phyloP scores from a whole-genome alignment of 2,329 filamentous ascomycete species.

The Dothideomycetes sp. region DNA sequence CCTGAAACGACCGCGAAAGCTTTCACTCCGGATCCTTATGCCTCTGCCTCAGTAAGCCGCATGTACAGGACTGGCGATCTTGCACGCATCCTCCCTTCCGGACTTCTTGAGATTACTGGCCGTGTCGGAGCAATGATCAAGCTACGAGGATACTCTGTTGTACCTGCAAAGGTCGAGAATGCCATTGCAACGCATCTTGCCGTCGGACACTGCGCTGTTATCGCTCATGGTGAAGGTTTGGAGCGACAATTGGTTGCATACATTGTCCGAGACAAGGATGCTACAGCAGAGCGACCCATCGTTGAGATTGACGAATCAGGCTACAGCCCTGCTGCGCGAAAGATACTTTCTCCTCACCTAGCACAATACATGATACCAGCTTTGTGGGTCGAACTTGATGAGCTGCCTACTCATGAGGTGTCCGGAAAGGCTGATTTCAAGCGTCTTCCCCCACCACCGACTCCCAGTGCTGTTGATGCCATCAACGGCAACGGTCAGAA shows the following conservation, averaged over 20 bases:
- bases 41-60: constrained; percentile 45
- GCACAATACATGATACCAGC: constrained; percentile 78
- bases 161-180: constrained; percentile 66
- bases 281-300: constrained; percentile 44
- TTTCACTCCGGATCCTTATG: constrained; percentile 57
- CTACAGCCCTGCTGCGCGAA: constrained; percentile 58
- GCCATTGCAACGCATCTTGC: constrained; percentile 59
- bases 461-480: constrained; percentile 27
- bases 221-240: constrained; percentile 64
- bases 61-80: constrained; percentile 69
- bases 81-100: constrained; percentile 55
- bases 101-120: constrained; percentile 63
- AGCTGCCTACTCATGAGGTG: constrained; percentile 63
- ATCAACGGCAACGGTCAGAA: constrained; percentile 29
- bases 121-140: constrained; percentile 74
- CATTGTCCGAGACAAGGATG: constrained; percentile 56
- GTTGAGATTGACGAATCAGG: constrained; percentile 60
- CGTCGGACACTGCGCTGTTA: constrained; percentile 59
- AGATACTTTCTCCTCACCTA: constrained; percentile 52
- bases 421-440: constrained; percentile 72
- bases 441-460: constrained; percentile 54
- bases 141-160: constrained; percentile 66
- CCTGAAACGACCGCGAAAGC: constrained; percentile 65
- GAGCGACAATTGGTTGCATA: constrained; percentile 69
- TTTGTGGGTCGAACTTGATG: constrained; percentile 62